Evolutionary conservation across 495 filamentous ascomycete genomes (phyloP).

Genomic region (Collariella sp.): DNA sequence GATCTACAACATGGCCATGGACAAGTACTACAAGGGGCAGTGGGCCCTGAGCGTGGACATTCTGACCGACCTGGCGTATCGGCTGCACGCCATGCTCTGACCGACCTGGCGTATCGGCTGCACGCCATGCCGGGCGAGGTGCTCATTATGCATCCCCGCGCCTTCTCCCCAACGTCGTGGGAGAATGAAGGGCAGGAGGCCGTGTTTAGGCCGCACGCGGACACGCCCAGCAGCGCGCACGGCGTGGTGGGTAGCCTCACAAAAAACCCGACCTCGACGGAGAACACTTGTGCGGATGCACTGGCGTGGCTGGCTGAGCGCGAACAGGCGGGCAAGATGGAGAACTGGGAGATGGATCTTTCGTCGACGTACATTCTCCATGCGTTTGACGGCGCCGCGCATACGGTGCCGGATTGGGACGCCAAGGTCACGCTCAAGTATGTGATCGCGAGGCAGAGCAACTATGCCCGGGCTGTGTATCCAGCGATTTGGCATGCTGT

Average conservation of each 20-base stretch:
- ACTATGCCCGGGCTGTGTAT: conserved; percentile 21
- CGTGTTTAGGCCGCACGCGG: conserved; percentile 2
- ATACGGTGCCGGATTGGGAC: conserved; percentile 9
- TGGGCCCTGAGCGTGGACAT: conserved; percentile 18
- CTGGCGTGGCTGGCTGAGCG: conserved; percentile 11
- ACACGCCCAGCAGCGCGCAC: background rate
- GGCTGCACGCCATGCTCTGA: conserved; percentile 13
- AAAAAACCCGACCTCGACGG: background rate
- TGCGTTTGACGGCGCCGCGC: conserved; percentile 12
- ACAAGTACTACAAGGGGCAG: conserved; percentile 12
- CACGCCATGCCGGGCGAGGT: conserved; percentile 12
- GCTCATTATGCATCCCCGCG: conserved; percentile 10
- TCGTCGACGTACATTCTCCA: conserved; percentile 22
- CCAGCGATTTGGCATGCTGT: conserved; percentile 19
- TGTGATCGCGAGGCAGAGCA: conserved; percentile 16
- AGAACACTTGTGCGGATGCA: conserved; percentile 8
- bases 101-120: conserved; percentile 16
- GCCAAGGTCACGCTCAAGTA: conserved; percentile 14
- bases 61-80: conserved; percentile 17
- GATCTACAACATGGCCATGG: conserved; percentile 7
- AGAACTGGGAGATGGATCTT: conserved; percentile 20
- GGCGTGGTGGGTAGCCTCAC: background rate
- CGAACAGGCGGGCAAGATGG: background rate
- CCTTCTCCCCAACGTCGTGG: conserved; percentile 19
- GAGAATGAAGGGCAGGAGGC: conserved; percentile 7